Evolutionary conservation across 208 protist species (phyloP).

Genomic region (Crithidia brevicula): DNA sequence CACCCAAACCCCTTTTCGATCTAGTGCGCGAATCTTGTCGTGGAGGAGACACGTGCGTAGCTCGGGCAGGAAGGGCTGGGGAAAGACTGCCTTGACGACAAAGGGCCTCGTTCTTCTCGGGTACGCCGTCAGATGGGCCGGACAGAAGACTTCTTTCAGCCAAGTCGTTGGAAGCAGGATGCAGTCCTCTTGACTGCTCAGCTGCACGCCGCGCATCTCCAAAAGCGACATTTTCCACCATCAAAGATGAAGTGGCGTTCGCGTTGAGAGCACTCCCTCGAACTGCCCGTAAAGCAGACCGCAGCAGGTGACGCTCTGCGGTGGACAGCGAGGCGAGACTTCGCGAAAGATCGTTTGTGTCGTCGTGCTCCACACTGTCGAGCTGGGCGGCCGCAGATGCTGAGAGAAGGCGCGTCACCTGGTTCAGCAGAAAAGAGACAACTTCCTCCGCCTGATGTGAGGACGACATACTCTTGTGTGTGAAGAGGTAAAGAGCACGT

Average conservation of each 20-base stretch:
- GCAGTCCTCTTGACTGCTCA: background rate
- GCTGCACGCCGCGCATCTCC: background rate
- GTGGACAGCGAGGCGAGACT: conserved; percentile 19
- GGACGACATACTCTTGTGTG: background rate
- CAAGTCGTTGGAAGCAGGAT: background rate
- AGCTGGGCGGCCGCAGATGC: background rate
- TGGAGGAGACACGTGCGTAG: no score
- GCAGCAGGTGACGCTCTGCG: conserved; percentile 42
- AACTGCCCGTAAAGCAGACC: conserved; percentile 25
- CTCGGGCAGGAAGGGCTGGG: no score
- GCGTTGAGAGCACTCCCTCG: background rate
- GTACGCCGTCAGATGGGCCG: no score
- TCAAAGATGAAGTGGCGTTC: no score
- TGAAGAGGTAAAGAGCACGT: conserved; percentile 42
- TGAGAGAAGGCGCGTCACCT: conserved; percentile 18
- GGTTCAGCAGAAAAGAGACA: conserved; percentile 19
- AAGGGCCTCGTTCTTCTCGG: no score
- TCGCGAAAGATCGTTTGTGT: background rate
- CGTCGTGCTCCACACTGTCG: background rate
- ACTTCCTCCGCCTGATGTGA: background rate
- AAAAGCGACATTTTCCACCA: background rate
- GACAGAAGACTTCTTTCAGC: background rate
- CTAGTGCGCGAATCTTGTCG: background rate
- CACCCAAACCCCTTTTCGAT: no score
- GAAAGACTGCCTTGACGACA: no score